Evolutionary conservation across 257 asterid genomes (phyloP).

Genomic region (Paulownia fortunei): DNA sequence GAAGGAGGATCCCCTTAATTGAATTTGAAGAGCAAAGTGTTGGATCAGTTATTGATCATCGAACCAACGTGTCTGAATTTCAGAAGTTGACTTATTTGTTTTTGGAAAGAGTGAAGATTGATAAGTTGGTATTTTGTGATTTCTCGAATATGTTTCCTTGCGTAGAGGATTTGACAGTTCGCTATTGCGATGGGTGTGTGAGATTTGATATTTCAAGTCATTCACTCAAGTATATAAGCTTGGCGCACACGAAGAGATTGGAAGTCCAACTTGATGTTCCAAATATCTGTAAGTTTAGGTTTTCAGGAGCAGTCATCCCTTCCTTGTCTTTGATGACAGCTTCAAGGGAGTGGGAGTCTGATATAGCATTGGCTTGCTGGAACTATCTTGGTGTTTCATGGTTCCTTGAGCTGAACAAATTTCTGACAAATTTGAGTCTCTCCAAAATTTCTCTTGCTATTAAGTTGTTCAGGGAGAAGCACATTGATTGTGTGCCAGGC

Average conservation of each 20-base stretch:
- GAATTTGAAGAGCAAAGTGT: not conserved
- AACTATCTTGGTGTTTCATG: not conserved
- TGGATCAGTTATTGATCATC: not conserved
- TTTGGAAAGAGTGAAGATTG: not conserved
- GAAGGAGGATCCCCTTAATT: not conserved
- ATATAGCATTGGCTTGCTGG: too few relatives aligned
- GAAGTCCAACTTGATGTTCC: conserved; percentile 21
- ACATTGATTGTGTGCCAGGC: not conserved
- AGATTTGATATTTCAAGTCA: not conserved
- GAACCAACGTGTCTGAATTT: not conserved
- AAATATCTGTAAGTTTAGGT: not conserved
- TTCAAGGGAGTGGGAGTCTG: conserved; percentile 19
- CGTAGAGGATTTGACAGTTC: conserved; percentile 4
- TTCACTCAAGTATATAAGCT: conserved; percentile 4
- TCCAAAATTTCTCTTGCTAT: conserved; percentile 19
- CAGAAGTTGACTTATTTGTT: not conserved
- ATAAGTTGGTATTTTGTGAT: not conserved
- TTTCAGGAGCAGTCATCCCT: not conserved
- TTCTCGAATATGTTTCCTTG: conserved; percentile 15
- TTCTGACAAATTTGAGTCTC: not conserved
- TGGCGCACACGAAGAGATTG: not conserved
- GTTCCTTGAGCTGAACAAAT: not conserved
- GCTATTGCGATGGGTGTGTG: not conserved
- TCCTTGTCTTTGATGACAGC: not conserved
- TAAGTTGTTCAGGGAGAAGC: not conserved